phyloP scores from a whole-genome alignment of 2,329 filamentous ascomycete species.

The Scedosporium boydii region DNA sequence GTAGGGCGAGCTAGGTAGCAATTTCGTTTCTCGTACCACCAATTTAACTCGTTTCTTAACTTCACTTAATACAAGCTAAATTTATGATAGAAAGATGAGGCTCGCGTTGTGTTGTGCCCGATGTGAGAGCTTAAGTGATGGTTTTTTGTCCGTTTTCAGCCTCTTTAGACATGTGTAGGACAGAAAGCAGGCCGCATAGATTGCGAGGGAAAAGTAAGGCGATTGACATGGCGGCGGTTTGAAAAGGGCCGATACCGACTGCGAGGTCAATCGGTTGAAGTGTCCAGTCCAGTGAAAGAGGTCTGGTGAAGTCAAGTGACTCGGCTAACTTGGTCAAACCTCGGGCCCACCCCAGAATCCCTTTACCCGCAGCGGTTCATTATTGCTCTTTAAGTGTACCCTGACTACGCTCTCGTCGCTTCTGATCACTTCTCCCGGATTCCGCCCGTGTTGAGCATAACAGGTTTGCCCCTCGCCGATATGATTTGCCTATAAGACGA shows the following conservation, averaged over 20 bases:
- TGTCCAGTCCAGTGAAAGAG: too few species aligned
- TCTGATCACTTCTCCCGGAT: not conserved
- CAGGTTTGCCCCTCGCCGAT: too few species aligned
- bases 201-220: too few species aligned
- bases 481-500: too few species aligned
- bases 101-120: not conserved
- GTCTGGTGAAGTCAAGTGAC: too few species aligned
- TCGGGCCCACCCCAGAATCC: not conserved
- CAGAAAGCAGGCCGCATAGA: too few species aligned
- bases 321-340: not conserved
- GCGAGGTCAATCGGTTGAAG: too few species aligned
- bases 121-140: too few species aligned
- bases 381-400: not conserved
- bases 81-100: not conserved
- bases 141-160: too few species aligned
- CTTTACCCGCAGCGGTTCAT: not conserved
- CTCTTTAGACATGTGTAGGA: too few species aligned
- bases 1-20: not conserved
- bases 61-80: not conserved
- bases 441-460: not conserved
- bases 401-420: not conserved
- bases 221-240: too few species aligned
- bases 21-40: slow-evolving; percentile 2
- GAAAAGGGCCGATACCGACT: too few species aligned
- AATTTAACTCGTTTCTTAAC: not conserved